These are phyloP conservation scores for Populus simonii DNA, from an alignment of 345 rosid species.

Conservation along the genomic window DNA sequence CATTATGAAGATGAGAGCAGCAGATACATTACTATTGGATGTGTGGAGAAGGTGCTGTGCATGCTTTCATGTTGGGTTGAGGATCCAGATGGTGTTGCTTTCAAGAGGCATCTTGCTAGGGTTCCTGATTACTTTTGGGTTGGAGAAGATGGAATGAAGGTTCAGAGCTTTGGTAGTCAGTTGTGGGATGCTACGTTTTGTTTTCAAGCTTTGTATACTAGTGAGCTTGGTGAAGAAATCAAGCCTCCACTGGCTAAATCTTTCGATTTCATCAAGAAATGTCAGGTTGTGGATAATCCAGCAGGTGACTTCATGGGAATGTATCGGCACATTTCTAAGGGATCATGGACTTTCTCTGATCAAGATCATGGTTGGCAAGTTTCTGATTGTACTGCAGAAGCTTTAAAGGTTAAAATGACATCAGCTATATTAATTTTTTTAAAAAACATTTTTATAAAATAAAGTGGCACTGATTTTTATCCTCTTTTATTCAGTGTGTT, in stretches of 20 bases:
- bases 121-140: slow-evolving; percentile 57
- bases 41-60: slow-evolving; percentile 31
- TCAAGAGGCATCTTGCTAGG: slow-evolving; percentile 57
- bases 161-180: slow-evolving; percentile 71
- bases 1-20: slow-evolving; percentile 36
- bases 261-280: slow-evolving; percentile 39
- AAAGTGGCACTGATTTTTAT: no score
- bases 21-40: slow-evolving; percentile 36
- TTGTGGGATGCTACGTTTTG: slow-evolving; percentile 52
- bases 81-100: slow-evolving; percentile 50
- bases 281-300: slow-evolving; percentile 52
- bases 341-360: slow-evolving; percentile 50
- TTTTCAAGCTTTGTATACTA: slow-evolving; percentile 46
- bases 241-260: slow-evolving; percentile 32
- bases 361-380: slow-evolving; percentile 56
- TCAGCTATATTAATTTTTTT: no score
- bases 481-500: slow-evolving; percentile 4
- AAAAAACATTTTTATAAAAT: no score
- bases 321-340: slow-evolving; percentile 47
- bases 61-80: slow-evolving; percentile 74
- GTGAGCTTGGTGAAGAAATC: slow-evolving; percentile 35
- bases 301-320: slow-evolving; percentile 35
- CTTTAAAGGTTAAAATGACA: slow-evolving; percentile 24
- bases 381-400: slow-evolving; percentile 48
- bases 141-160: slow-evolving; percentile 67